Percentiles rank a stretch among this genome's conserved stretches.
phyloP scores from a whole-genome alignment of 768 basidiomycete species.

The Tulasnella calospora region DNA sequence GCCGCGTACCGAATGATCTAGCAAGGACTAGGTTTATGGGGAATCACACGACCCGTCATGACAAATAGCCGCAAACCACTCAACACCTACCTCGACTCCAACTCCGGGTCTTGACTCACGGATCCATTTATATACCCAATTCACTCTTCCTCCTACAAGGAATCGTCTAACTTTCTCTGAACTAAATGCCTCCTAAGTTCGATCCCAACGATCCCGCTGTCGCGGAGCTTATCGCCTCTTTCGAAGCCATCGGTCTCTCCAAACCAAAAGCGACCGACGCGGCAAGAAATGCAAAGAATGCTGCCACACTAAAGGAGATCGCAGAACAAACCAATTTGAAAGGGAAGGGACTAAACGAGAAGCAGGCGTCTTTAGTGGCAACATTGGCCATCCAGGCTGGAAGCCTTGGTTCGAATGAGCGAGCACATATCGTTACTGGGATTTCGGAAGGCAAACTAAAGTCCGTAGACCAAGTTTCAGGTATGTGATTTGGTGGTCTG shows the following conservation, averaged over 20 bases:
- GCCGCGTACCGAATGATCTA: background rate
- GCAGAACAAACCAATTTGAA: slow-evolving; percentile 53
- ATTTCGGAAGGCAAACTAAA: slow-evolving; percentile 71
- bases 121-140: background rate
- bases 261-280: slow-evolving; percentile 76
- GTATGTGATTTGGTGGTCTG: slow-evolving; percentile 43
- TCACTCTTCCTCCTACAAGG: background rate
- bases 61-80: background rate
- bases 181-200: slow-evolving; percentile 40
- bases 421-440: slow-evolving; percentile 57
- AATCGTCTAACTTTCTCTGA: background rate
- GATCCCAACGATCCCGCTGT: slow-evolving; percentile 41
- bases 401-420: slow-evolving; percentile 58
- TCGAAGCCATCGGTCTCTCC: slow-evolving; percentile 72
- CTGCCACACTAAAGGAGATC: slow-evolving; percentile 61
- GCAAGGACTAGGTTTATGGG: background rate
- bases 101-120: background rate
- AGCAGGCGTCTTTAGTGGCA: slow-evolving; percentile 64
- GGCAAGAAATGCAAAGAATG: slow-evolving; percentile 72
- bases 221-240: slow-evolving; percentile 47
- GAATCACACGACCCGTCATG: background rate
- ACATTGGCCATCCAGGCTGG: slow-evolving; percentile 54
- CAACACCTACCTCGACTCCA: background rate
- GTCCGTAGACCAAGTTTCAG: slow-evolving; percentile 79
- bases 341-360: slow-evolving; percentile 58